Base-by-base conservation (phyloP, 164 flowering plant species). In the Buxus sempervirens region DNA sequence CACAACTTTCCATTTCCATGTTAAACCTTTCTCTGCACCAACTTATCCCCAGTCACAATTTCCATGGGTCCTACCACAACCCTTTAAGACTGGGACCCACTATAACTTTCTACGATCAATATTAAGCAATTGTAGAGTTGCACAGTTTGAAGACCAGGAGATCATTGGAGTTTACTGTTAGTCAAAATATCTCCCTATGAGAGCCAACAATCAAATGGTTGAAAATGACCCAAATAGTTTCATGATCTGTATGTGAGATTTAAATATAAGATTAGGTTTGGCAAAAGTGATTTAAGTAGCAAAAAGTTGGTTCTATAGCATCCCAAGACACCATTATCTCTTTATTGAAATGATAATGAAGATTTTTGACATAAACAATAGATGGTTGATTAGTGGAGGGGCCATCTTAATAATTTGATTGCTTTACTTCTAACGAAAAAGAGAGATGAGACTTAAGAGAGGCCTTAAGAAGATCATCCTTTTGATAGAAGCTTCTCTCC, bases 91-190 rank as follows among this genome's bases (percentile, higher is more conserved):
- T n/a, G n/a, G n/a, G n/a, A n/a, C n/a, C n/a, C n/a, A n/a, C n/a
- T n/a, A n/a, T n/a, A n/a, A n/a, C n/a, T n/a, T n/a, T n/a, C n/a
- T n/a, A n/a, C n/a, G n/a, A n/a, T n/a, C n/a, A n/a, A n/a, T n/a
- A n/a, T n/a, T n/a, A n/a, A n/a, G n/a, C n/a, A n/a, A n/a, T n/a
- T n/a, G n/a, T n/a, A n/a, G n/a, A n/a, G n/a, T n/a, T n/a, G n/a
- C n/a, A n/a, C n/a, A n/a, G n/a, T n/a, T n/a, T n/a, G n/a, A n/a
- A 32, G 7, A 32, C 38, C 38, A 32, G 7, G 7, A 3, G 60
- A 75, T 32, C 75, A 74, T 21, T 55, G 9, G 0, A 18, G 58
- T n/a, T 55, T 10, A 55, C 25, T 55, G 3, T 55, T 55, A 55
- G 25, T n/a, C 23, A 24, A 20, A 21, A 10, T 9, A n/a, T n/a